Evolutionary conservation across 2,329 filamentous ascomycete genomes (phyloP).

Genomic region (Claviceps lovelessii): DNA sequence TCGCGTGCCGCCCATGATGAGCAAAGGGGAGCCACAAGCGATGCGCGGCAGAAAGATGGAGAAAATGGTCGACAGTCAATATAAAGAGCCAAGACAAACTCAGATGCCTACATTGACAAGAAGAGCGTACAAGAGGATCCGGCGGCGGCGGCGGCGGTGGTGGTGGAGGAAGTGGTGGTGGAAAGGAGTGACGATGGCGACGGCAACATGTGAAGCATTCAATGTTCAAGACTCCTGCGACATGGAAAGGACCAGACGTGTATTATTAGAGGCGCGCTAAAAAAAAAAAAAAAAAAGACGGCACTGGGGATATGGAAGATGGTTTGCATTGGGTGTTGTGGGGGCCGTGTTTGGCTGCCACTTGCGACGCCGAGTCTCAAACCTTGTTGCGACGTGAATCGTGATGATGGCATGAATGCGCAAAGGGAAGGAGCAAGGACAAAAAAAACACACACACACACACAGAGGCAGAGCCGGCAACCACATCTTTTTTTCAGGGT

Average conservation of each 20-base stretch:
- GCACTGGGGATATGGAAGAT: background rate
- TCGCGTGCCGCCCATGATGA: constrained; percentile 19
- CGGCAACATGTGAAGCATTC: background rate
- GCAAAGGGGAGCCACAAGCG: background rate
- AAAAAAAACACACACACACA: no score
- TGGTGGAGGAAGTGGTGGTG: background rate
- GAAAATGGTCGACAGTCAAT: background rate
- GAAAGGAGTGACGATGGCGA: constrained; percentile 2
- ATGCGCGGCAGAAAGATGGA: constrained; percentile 1
- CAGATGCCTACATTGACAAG: constrained; percentile 1
- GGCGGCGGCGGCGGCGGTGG: background rate
- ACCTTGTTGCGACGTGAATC: background rate
- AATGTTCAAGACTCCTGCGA: background rate
- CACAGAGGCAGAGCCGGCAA: no score
- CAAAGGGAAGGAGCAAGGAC: background rate
- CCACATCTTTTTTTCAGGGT: background rate
- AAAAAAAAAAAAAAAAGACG: no score
- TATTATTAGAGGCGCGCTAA: background rate
- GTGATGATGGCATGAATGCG: background rate
- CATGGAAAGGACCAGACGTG: no score
- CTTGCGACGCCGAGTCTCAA: background rate
- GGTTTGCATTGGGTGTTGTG: background rate
- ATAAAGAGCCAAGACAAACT: background rate
- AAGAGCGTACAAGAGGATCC: background rate
- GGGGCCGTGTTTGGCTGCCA: background rate